Evolutionary conservation across 257 asterid genomes (phyloP), one percentile per base, ranked within the genome.

Genomic region (Penstemon newberryi): DNA sequence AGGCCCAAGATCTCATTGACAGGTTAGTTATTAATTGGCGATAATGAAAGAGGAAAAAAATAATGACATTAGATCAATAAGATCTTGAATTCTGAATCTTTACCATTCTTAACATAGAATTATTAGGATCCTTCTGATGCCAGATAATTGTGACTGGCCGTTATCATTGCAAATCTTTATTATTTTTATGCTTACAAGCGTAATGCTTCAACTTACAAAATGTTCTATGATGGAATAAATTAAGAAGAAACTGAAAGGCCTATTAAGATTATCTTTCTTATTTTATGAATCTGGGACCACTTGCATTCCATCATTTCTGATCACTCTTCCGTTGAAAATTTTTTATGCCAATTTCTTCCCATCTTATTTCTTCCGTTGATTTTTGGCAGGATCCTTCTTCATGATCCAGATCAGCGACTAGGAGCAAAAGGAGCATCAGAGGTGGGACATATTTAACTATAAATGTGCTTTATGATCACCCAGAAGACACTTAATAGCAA

Each of bases 361-460:
- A 18, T 71, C 53, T 70, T 54, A 12, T 57, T 59, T 46, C 54
- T 61, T 66, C 36, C 57, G n/a, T 66, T 56, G 51, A 64, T 75
- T 68, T 72, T 55, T 47, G 63, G 64, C 83, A 90, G 97, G 86
- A 80, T 90, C 78, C 97, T 93, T 65, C 82, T 74, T 61, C 97
- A 84, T 54, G 95, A 90, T 70, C 92, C 99, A 75, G 73, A 83
- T 82, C 88, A 74, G 73, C 94, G 99, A 51, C 79, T 93, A 67
- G 99, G 99, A 80, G 90, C 88, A 67, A 82, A 80, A 66, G 98
- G 96, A 75, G 93, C 98, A 64, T 80, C 90, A 49, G 97, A 90
- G 97, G 98, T 91, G 36, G 53, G 73, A 57, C 42, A 44, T 73
- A 5, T 60, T 73, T 13, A 40, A 65, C 45, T 8, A 60, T 73